A percentile compares a stretch with the other conserved stretches of the same genome.
These are phyloP conservation scores for Nothomitra cinnamomea DNA, from an alignment of 2,329 filamentous ascomycete genomes.

Conservation along the genomic window DNA sequence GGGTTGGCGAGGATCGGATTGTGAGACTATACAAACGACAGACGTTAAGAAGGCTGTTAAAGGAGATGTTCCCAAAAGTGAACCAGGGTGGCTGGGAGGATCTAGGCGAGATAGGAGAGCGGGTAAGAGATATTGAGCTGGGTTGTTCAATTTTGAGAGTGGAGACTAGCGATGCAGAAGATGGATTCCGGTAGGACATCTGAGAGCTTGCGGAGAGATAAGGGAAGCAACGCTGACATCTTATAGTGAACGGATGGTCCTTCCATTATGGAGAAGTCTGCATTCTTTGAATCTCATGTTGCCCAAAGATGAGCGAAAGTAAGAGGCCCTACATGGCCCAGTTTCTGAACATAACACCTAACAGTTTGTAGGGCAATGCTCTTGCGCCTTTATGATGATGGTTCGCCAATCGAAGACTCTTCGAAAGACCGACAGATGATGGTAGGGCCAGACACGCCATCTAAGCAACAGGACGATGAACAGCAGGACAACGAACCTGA, in stretches of 20 bases:
- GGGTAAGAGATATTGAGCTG: constrained; percentile 62
- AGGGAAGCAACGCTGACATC: constrained; percentile 4
- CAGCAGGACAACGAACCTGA: too few relatives aligned
- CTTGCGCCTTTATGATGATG: constrained; percentile 78
- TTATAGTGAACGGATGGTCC: constrained; percentile 56
- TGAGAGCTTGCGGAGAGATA: not conserved
- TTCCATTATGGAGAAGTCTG: constrained; percentile 88
- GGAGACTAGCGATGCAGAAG: constrained; percentile 49
- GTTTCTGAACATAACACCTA: not conserved
- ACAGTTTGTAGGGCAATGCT: constrained; percentile 48
- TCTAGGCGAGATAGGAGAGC: constrained; percentile 76
- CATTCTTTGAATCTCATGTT: constrained; percentile 92
- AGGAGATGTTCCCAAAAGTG: constrained; percentile 94
- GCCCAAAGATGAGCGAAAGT: constrained; percentile 79
- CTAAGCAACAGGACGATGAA: not conserved
- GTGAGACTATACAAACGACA: constrained; percentile 59
- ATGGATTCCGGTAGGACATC: constrained; percentile 34
- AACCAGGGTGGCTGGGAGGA: constrained; percentile 54
- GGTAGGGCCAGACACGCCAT: not conserved
- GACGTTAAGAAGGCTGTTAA: constrained; percentile 65
- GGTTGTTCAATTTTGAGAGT: constrained; percentile 84
- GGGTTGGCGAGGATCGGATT: constrained; percentile 63
- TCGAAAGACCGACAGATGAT: not conserved
- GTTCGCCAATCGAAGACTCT: constrained; percentile 59
- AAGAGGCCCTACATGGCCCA: too few relatives aligned